Percentiles rank a stretch among this genome's conserved stretches.
Conservation (phyloP, 306 rosid species). For the Ammopiptanthus mongolicus region DNA sequence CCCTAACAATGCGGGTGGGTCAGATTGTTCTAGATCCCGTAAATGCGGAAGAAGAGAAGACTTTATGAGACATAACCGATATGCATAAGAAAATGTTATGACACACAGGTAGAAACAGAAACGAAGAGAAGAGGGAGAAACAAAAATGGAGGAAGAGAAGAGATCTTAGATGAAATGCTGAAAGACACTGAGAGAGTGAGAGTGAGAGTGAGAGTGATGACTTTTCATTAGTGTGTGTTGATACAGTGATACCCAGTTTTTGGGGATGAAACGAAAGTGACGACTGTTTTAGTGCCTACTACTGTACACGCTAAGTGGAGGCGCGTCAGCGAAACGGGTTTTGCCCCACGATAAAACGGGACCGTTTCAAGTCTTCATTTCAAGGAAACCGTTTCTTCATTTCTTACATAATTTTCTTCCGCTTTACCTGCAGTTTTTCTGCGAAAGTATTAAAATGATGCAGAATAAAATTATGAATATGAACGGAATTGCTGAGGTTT, state of each 20-base stretch:
- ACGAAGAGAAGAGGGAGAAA: neutral
- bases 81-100: neutral
- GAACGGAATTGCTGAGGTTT: too few species aligned
- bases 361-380: conserved; percentile 24
- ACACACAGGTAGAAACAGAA: neutral
- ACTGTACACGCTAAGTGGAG: conserved; percentile 20
- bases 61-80: neutral
- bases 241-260: conserved; percentile 22
- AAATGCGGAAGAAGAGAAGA: conserved; percentile 45
- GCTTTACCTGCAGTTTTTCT: neutral
- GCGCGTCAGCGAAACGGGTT: conserved; percentile 6
- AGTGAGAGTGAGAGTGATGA: neutral
- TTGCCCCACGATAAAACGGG: conserved; percentile 10
- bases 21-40: conserved; percentile 52
- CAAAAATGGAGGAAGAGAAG: neutral
- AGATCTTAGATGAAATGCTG: neutral
- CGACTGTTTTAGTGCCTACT: neutral
- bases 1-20: conserved; percentile 34
- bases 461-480: too few species aligned
- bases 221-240: conserved; percentile 41
- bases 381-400: neutral
- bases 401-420: neutral
- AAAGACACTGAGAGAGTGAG: neutral
- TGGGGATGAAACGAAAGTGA: neutral
- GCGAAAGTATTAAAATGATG: too few species aligned